These are phyloP conservation scores for Sporothrix protearum DNA, from an alignment of 2,329 filamentous ascomycete genomes.

Conservation along the genomic window DNA sequence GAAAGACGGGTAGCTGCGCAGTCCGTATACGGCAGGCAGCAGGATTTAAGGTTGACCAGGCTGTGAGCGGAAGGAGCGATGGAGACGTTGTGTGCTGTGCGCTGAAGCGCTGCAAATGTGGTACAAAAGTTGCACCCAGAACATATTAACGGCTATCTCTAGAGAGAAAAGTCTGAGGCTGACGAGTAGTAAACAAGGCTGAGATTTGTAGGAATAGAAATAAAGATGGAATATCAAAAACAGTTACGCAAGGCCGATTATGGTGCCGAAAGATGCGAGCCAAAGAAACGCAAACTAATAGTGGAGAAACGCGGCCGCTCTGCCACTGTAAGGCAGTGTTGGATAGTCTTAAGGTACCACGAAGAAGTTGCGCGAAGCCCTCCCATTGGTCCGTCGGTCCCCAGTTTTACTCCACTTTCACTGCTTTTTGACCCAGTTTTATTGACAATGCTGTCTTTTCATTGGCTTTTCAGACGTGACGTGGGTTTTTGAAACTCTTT, in stretches of 20 bases:
- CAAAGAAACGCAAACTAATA: neutral
- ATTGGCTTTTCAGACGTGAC: no score
- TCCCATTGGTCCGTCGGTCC: no score
- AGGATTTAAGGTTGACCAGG: neutral
- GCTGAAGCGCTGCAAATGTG: neutral
- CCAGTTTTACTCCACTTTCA: no score
- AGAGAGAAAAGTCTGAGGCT: no score
- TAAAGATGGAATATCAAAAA: neutral
- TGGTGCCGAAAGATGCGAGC: neutral
- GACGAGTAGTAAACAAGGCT: neutral
- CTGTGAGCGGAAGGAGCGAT: neutral
- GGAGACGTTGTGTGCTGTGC: neutral
- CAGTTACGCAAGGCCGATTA: neutral
- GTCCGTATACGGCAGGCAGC: neutral
- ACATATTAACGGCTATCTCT: neutral
- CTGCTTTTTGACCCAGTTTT: no score
- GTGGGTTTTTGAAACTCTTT: no score
- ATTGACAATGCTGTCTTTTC: no score
- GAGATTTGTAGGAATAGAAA: neutral
- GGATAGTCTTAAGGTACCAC: no score
- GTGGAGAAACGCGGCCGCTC: neutral
- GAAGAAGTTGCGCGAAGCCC: no score
- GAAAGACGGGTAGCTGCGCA: neutral
- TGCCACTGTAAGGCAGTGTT: neutral
- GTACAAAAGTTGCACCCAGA: neutral